A percentile compares a stretch with the other conserved stretches of the same genome.
Conservation (phyloP, 305 asterid species). For the Fraxinus latifolia region DNA sequence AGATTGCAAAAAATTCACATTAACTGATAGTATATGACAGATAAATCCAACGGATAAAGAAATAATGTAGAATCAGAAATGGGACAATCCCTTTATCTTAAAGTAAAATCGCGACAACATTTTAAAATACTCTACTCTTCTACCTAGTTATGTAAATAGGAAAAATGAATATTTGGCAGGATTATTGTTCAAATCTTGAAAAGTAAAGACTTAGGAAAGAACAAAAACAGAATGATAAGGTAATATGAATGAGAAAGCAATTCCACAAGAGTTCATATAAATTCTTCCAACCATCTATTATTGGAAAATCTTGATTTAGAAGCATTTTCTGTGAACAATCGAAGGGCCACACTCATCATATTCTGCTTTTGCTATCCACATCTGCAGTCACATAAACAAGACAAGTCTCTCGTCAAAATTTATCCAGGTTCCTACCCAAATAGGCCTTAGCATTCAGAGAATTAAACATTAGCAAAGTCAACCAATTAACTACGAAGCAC, state of each 20-base stretch:
- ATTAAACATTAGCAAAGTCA: background rate
- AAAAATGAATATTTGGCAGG: slow-evolving; percentile 26
- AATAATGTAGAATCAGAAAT: slow-evolving; percentile 12
- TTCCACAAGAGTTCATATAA: slow-evolving; percentile 26
- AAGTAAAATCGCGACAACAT: slow-evolving; percentile 13
- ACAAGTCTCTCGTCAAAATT: slow-evolving; percentile 10
- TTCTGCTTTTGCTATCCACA: slow-evolving; percentile 82
- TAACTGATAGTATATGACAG: background rate
- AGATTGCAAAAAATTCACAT: background rate
- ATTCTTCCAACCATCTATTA: slow-evolving; percentile 23
- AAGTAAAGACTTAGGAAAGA: background rate
- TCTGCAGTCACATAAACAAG: slow-evolving; percentile 38
- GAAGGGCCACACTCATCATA: slow-evolving; percentile 68
- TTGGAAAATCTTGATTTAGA: slow-evolving; percentile 32
- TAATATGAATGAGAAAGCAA: slow-evolving; percentile 36
- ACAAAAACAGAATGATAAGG: slow-evolving; percentile 31
- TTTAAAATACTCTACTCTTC: slow-evolving; percentile 34
- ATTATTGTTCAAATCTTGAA: slow-evolving; percentile 34
- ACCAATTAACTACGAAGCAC: background rate
- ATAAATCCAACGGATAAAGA: slow-evolving; percentile 3
- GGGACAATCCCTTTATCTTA: slow-evolving; percentile 11
- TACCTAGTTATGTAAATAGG: slow-evolving; percentile 35
- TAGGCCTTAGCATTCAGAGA: background rate
- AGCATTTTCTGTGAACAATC: slow-evolving; percentile 77
- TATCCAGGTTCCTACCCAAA: background rate